Evolutionary conservation across 441 rosid species (phyloP).

Genomic region (Croton setiger): DNA sequence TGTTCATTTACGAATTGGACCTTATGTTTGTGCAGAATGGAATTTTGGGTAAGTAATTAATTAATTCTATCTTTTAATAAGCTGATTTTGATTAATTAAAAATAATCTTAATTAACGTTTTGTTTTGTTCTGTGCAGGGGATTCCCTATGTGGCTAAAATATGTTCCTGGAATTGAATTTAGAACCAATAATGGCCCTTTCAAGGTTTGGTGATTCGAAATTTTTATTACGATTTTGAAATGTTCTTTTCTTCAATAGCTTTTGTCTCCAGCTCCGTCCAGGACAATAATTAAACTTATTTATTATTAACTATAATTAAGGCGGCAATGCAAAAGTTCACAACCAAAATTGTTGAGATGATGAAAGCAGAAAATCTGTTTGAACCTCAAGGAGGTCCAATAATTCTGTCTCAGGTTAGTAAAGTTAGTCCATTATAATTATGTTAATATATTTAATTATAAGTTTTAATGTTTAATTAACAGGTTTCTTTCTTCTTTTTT

Average conservation of each 20-base stretch:
- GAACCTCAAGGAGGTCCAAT: conserved; percentile 96
- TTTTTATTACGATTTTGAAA: conserved; percentile 1
- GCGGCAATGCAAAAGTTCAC: conserved; percentile 75
- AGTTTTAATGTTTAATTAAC: not conserved
- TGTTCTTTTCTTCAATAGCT: not conserved
- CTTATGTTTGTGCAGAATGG: conserved; percentile 96
- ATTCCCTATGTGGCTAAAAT: conserved; percentile 95
- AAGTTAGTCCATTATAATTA: not conserved
- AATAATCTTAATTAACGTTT: too few relatives aligned
- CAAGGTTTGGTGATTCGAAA: conserved; percentile 50
- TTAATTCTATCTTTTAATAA: too few relatives aligned
- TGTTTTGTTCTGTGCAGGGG: conserved; percentile 51
- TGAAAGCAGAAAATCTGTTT: conserved; percentile 76
- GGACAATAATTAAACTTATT: not conserved
- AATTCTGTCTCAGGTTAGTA: conserved; percentile 81
- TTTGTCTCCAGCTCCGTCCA: not conserved
- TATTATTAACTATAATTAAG: conserved; percentile 11
- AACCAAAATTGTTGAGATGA: conserved; percentile 68
- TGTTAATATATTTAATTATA: not conserved
- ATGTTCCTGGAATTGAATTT: conserved; percentile 78
- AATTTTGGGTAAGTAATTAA: conserved; percentile 66
- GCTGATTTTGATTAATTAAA: not conserved
- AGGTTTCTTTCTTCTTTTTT: conserved; percentile 1
- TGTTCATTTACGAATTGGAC: conserved; percentile 91
- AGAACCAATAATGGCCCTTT: conserved; percentile 91